These are phyloP conservation scores for Aspergillus haitiensis DNA, from an alignment of 495 filamentous ascomycete species.

Conservation along the genomic window DNA sequence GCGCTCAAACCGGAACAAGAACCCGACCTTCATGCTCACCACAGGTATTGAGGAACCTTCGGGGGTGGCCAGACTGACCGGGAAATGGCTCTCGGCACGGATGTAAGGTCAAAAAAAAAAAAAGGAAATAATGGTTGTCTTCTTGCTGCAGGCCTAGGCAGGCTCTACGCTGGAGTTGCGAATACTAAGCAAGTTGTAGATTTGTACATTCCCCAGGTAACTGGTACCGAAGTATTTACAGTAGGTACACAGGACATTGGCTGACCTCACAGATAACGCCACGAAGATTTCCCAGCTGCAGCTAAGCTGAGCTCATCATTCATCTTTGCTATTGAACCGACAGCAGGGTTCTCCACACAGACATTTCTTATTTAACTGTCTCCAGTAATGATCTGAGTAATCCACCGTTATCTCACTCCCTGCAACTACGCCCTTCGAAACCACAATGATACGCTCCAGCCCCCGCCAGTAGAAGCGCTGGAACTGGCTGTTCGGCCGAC, in stretches of 20 bases:
- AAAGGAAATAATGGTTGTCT: too few species aligned
- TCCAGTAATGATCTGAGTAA: constrained; percentile 46
- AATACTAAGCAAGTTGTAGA: too few species aligned
- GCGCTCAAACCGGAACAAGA: background rate
- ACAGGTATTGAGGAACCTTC: background rate
- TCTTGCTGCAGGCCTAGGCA: too few species aligned
- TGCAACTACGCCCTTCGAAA: constrained; percentile 38
- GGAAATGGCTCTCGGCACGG: too few species aligned
- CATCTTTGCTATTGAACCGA: constrained; percentile 24
- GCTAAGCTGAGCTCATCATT: background rate
- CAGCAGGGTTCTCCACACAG: constrained; percentile 39
- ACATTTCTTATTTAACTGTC: constrained; percentile 41
- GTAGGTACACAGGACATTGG: too few species aligned
- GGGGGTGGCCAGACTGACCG: too few species aligned
- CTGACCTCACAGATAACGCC: background rate
- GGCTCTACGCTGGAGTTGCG: too few species aligned
- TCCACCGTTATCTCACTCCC: constrained; percentile 45
- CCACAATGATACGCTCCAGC: constrained; percentile 41
- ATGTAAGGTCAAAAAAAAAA: too few species aligned
- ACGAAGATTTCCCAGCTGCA: background rate
- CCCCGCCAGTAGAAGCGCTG: constrained; percentile 44
- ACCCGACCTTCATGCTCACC: background rate
- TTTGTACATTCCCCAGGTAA: too few species aligned
- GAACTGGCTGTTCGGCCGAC: constrained; percentile 40
- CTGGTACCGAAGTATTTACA: too few species aligned